Evolutionary conservation across 1,284 basidiomycete genomes (phyloP).

Genomic region (Albatrellus sp.): DNA sequence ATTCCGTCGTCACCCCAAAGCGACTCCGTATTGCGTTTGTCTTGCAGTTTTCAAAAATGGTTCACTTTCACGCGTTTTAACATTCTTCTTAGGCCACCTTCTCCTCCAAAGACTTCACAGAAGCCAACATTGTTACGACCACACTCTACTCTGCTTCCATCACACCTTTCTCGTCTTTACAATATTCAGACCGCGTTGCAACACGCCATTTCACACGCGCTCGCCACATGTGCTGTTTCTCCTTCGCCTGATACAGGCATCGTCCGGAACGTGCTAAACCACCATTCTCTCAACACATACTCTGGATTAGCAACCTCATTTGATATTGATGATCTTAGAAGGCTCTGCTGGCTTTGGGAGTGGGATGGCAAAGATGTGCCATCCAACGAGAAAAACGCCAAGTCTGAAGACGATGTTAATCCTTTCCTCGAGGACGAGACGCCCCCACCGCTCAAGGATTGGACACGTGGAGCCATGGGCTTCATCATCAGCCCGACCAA

Average conservation of each 20-base stretch:
- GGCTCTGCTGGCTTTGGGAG: conserved; percentile 81
- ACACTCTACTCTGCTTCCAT: conserved; percentile 28
- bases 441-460: conserved; percentile 36
- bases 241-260: conserved; percentile 63
- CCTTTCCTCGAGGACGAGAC: conserved; percentile 45
- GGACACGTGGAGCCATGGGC: conserved; percentile 69
- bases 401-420: conserved; percentile 44
- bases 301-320: conserved; percentile 51
- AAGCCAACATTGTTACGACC: conserved; percentile 10
- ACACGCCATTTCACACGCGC: conserved; percentile 68
- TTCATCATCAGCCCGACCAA: conserved; percentile 58
- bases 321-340: conserved; percentile 50
- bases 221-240: conserved; percentile 69
- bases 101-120: conserved; percentile 36
- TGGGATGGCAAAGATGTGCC: conserved; percentile 40
- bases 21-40: conserved; percentile 45
- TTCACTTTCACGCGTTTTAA: neutral
- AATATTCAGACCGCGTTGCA: conserved; percentile 56
- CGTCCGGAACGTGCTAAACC: conserved; percentile 67
- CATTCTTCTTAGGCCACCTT: conserved; percentile 32
- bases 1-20: conserved; percentile 50
- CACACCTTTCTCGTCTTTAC: conserved; percentile 46
- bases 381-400: conserved; percentile 4
- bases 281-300: conserved; percentile 58
- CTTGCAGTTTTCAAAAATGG: neutral